Conservation (phyloP, 495 filamentous ascomycete genomes). For the Podospora pseudopauciseta region DNA sequence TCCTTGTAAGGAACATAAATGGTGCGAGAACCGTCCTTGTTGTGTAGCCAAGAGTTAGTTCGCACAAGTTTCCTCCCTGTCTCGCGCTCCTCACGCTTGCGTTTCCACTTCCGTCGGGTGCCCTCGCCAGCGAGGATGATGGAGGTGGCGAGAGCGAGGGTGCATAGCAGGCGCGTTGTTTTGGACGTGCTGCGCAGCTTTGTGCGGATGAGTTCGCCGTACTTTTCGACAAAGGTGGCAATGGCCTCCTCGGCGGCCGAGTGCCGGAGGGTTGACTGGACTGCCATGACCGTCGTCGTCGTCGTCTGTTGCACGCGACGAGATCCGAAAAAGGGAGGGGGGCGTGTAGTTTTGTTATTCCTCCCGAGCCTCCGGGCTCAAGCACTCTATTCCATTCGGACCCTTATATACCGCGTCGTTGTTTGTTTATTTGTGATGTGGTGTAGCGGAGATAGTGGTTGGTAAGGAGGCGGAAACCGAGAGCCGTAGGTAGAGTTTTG, state of each 20-base stretch:
- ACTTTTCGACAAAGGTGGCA: slow-evolving; percentile 62
- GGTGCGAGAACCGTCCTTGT: slow-evolving; percentile 89
- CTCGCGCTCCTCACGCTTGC: slow-evolving; percentile 68
- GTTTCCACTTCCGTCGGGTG: slow-evolving; percentile 67
- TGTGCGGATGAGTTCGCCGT: slow-evolving; percentile 57
- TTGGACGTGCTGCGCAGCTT: slow-evolving; percentile 60
- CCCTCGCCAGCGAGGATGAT: slow-evolving; percentile 76
- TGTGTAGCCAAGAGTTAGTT: slow-evolving; percentile 84
- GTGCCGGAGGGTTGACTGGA: slow-evolving; percentile 76
- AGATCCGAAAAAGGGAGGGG: not conserved
- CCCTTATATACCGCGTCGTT: not conserved
- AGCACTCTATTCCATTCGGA: slow-evolving; percentile 22
- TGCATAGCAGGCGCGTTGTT: slow-evolving; percentile 66
- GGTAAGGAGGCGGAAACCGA: not conserved
- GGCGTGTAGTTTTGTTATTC: slow-evolving; percentile 4
- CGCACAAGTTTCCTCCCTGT: slow-evolving; percentile 74
- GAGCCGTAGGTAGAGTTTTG: not conserved
- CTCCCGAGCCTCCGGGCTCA: slow-evolving; percentile 21
- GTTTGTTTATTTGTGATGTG: not conserved
- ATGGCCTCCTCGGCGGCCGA: slow-evolving; percentile 64
- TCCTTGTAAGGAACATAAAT: slow-evolving; percentile 92
- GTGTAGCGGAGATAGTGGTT: slow-evolving; percentile 1
- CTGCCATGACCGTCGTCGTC: slow-evolving; percentile 58
- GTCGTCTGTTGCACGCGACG: not conserved
- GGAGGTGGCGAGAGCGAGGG: slow-evolving; percentile 66